These are phyloP conservation scores for Allium fistulosum DNA, from an alignment of 106 monocot genomes.

Conservation along the genomic window DNA sequence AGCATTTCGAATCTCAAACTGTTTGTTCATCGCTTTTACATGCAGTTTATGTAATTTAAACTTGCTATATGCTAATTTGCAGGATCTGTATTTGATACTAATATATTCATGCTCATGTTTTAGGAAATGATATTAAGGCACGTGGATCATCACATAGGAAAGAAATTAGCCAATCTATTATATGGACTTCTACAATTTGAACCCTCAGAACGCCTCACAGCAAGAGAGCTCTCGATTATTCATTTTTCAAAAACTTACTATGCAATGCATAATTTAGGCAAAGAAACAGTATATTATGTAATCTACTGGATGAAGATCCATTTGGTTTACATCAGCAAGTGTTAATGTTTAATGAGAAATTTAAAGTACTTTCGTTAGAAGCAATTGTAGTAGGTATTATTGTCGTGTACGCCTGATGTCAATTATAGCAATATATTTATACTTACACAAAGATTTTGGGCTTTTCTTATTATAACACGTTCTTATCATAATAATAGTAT, in stretches of 20 bases:
- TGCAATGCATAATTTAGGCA: conserved; percentile 2
- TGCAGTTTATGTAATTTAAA: not conserved
- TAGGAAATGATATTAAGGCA: conserved; percentile 54
- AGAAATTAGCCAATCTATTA: conserved; percentile 44
- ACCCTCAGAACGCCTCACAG: conserved; percentile 73
- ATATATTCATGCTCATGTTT: not conserved
- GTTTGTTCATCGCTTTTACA: too few relatives aligned
- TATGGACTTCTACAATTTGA: conserved; percentile 59
- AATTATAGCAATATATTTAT: not conserved
- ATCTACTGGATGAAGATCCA: not conserved
- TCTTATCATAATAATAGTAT: too few relatives aligned
- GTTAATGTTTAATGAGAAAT: not conserved
- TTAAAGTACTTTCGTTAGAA: too few relatives aligned
- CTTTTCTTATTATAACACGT: too few relatives aligned
- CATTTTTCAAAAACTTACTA: conserved; percentile 46
- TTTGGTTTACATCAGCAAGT: not conserved
- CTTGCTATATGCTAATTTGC: not conserved
- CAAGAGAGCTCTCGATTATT: conserved; percentile 67
- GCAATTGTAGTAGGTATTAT: too few relatives aligned
- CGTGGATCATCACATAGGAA: conserved; percentile 32
- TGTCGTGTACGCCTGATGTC: not conserved
- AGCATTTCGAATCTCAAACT: not conserved
- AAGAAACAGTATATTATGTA: not conserved
- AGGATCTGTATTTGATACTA: too few relatives aligned
- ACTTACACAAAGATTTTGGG: too few relatives aligned